Base-by-base conservation (phyloP, 176 grass and related monocot species). In the Oropetium thomaeum region DNA sequence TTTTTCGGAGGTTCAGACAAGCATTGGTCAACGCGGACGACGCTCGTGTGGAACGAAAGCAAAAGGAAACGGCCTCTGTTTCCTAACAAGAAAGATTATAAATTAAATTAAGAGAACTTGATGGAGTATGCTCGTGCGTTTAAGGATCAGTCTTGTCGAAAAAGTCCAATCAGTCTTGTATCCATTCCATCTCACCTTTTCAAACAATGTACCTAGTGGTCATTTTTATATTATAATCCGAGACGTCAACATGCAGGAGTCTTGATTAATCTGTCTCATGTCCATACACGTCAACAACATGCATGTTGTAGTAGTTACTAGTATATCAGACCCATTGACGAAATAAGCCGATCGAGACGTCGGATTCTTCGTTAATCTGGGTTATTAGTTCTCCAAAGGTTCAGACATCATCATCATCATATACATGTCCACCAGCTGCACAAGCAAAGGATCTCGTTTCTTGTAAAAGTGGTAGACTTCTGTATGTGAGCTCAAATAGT, bases 11-110 rank as follows among this genome's bases (percentile, higher is more conserved):
- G 41, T 22, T 12, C 5, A 15, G 23, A 61, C 3, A 13, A 45
- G 26, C 63, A 44, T 10, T 51, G 26, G 45, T 67, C 63, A 32
- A 33, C n/a, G 5, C 32, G 62, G 37, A 33, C 49, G 37, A 33
- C 49, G 48, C 49, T 69, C 64, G 26, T 58, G 37, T n/a, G n/a
- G n/a, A n/a, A n/a, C n/a, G 76, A 58, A 58, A 58, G 55, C 26
- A 6, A 58, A 26, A 58, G 55, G 25, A 58, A 58, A 13, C 4
- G 26, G 20, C 35, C 35, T 58, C 3, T 5, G 22, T 58, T 58
- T 58, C 25, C 26, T 29, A 5, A 5, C 26, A 28, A 58, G 26
- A 29, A 58, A 14, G 55, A n/a, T n/a, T n/a, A n/a, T n/a, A n/a
- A n/a, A n/a, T n/a, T n/a, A n/a, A n/a, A n/a, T n/a, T n/a, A n/a